Evolutionary conservation across 768 basidiomycete genomes (phyloP), one percentile per base, ranked within the genome.

Genomic region (Auriscalpium vulgare): DNA sequence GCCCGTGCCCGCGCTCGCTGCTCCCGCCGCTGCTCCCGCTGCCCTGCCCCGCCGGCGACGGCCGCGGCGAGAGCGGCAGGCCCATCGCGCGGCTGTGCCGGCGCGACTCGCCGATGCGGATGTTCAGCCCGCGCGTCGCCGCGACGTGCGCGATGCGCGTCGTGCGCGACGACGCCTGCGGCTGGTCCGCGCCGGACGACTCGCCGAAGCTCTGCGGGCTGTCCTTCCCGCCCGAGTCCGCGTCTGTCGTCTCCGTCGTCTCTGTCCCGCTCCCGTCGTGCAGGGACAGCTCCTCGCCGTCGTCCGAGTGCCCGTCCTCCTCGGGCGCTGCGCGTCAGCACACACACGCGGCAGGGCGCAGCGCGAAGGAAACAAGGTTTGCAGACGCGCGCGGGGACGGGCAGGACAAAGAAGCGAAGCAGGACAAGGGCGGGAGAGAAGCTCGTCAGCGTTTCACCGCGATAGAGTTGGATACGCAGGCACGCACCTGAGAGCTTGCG

Each of bases 221-320:
- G 19, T 40, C 54, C 29, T 19, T 11, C 23, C 29, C 46, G 29
- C 29, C 29, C 10, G 55, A 46, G 23, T 62, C 61, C 13, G 11
- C 80, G 23, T 71, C 66, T 43, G 76, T 77, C 48, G 84, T 82
- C 40, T 76, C 87, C 21, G 81, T 81, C 16, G 81, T 81, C 62
- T 91, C 89, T 38, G 84, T 80, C 34, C 84, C 87, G 63, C 87
- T 90, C 56, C 87, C 88, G 51, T 88, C 87, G 44, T 82, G 79
- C 21, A 81, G 65, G 4, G 85, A 87, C 54, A 78, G 68, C 53
- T 83, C 82, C 51, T 91, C 91, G 38, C 79, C 81, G 51, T 88
- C 88, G 51, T 81, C 79, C 5, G 85, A 88, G 50, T 78, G 82
- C 3, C 70, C 74, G 58, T 88, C 89, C 16, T 61, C 59, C 53